Conservation (phyloP, 257 asterid genomes). For the Knoxia roxburghii region DNA sequence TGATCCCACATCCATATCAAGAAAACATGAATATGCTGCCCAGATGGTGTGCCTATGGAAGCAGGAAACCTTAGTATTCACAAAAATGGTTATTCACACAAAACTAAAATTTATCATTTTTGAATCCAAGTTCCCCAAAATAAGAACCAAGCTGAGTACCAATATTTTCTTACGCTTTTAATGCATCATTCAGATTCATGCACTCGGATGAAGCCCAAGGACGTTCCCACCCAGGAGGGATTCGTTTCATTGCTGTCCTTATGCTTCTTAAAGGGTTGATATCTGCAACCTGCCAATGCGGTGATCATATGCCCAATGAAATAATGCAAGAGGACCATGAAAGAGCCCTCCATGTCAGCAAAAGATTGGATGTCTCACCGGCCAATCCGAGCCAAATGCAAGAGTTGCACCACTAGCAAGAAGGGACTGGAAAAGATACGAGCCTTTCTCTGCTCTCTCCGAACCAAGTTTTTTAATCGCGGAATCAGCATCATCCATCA, state of each 20-base stretch:
- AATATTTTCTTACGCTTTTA: conserved; percentile 51
- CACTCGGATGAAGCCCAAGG: conserved; percentile 81
- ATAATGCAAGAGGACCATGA: not conserved
- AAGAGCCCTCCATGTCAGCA: not conserved
- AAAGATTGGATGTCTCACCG: conserved; percentile 38
- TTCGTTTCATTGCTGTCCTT: conserved; percentile 62
- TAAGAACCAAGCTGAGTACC: not conserved
- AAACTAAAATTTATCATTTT: not conserved
- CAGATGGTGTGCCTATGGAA: conserved; percentile 61
- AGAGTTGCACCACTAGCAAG: conserved; percentile 52
- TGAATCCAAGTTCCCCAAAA: not conserved
- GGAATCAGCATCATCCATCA: conserved; percentile 81
- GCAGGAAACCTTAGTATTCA: no score
- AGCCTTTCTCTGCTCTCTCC: conserved; percentile 64
- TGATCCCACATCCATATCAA: conserved; percentile 79
- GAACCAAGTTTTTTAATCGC: conserved; percentile 72
- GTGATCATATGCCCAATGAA: not conserved
- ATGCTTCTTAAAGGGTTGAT: conserved; percentile 81
- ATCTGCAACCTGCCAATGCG: conserved; percentile 59
- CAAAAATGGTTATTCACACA: not conserved
- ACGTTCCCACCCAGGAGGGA: conserved; percentile 62
- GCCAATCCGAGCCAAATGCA: conserved; percentile 99
- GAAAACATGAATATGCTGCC: conserved; percentile 89
- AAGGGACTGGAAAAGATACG: conserved; percentile 69
- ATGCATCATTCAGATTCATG: conserved; percentile 53